Evolutionary conservation across 768 basidiomycete species (phyloP), one percentile per base, ranked within the genome.

Genomic region (Boletus speciosus): DNA sequence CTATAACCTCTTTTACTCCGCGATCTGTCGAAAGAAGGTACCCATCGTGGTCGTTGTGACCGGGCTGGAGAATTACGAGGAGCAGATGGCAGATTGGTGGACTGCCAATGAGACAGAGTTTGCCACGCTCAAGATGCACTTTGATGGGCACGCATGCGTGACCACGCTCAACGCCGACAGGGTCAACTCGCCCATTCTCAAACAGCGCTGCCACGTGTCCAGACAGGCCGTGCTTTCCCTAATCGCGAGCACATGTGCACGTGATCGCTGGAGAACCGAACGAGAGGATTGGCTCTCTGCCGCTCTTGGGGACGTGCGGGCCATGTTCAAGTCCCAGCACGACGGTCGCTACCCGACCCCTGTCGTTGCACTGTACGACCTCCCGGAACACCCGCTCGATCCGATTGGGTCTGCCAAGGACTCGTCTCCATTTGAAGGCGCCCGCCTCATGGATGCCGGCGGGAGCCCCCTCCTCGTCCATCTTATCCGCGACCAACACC

Each of bases 31-130:
- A 19, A 65, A 63, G 41, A 70, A 69, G 47, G 71, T 74, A 1
- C 74, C 71, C 29, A 68, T 75, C 52, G 75, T 72, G 39, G 50
- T 62, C 12, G 66, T 75, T 35, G 62, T 75, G 39, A 75, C 71
- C 0, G 74, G 75, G 1, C 45, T 75, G 56, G 74, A 75, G 61
- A 68, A 74, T 51, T 62, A 75, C 32, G 68, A 67, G 14, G 38
- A 32, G 7, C 53, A 65, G 41, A 71, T 69, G 67, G 43, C 38
- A 27, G 58, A 53, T 57, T 71, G 56, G 75, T 75, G 74, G 75
- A 45, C 46, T 14, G 55, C 60, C 29, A 75, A 76, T 49, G 58
- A 61, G 36, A 40, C 38, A 39, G 69, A 69, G 52, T 62, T 74
- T 40, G 36, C 53, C 31, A 37, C 14, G 44, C 62, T 68, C 55